Base-by-base conservation (phyloP, 805 yeast genomes). In the Zygotorulaspora sp. region DNA sequence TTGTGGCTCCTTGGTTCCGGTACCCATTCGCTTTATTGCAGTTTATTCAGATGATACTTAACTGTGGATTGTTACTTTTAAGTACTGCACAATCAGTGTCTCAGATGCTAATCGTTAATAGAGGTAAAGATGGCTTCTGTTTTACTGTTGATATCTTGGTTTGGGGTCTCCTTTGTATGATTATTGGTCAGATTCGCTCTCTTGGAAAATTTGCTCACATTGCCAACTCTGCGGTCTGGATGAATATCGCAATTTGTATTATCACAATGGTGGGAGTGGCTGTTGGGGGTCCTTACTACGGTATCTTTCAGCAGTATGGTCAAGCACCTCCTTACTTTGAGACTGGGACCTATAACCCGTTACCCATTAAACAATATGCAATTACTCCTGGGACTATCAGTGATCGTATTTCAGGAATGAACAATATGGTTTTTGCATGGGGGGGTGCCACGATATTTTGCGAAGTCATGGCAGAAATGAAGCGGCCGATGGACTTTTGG, bases 401-500 rank as follows among this genome's bases (percentile, higher is more conserved):
- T 30, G 48, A 49, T 33, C 66, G 61, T 41, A 53, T 68, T 30
- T 58, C 55, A 13, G 71, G 70, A 12, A 50, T 67, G 42, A 62
- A 69, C 55, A 70, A 70, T 49, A 62, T 71, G 44, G 71, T 72
- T 13, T 71, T 66, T 50, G 67, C 74, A 3, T 71, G 68, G 60
- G 76, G 75, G 26, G 77, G 76, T 44, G 71, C 75, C n/a, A 62
- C 71, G 44, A 66, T 70, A 34, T 71, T 70, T 55, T 63, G 68
- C 12, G 74, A 71, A 47, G 62, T 71, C 35, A 58, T 72, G 57
- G 67, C 75, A 8, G 76, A 71, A 50, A 66, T 71, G 72, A 60
- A 54, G 39, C 60, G 68, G 33, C 76, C 76, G 6, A 55, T 56
- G 62, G 75, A 71, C 40, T 71, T 71, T 55, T 62, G 71, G 67